Evolutionary conservation across 176 grass and related monocot species (phyloP).

Genomic region (Carex myosuroides): DNA sequence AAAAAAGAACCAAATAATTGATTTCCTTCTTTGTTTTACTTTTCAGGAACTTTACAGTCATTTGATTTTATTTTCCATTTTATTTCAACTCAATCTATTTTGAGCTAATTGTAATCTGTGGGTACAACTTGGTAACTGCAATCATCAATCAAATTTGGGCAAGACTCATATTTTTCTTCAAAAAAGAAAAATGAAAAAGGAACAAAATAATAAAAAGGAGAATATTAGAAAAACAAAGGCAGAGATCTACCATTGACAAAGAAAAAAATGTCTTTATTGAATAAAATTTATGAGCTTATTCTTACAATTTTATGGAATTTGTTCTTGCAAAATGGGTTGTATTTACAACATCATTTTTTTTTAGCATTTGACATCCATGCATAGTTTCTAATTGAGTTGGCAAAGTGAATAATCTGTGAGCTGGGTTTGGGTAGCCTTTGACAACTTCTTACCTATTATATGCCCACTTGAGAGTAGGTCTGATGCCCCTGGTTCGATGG

Average conservation of each 20-base stretch:
- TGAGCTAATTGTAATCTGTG: too few relatives aligned
- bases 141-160: too few relatives aligned
- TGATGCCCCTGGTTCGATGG: too few relatives aligned
- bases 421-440: background rate
- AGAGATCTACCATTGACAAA: background rate
- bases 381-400: background rate
- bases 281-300: background rate
- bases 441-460: background rate
- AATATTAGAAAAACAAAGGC: background rate
- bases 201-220: background rate
- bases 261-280: background rate
- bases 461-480: too few relatives aligned
- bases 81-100: too few relatives aligned
- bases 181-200: background rate
- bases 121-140: too few relatives aligned
- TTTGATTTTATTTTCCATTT: too few relatives aligned
- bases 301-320: background rate
- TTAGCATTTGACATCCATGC: background rate
- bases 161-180: too few relatives aligned
- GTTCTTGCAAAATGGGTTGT: background rate
- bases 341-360: background rate
- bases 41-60: too few relatives aligned
- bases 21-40: too few relatives aligned
- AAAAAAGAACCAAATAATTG: background rate
- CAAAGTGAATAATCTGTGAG: background rate